A percentile compares a stretch with the other conserved stretches of the same genome.
phyloP scores from a whole-genome alignment of 306 rosid species.

The Phaseolus lunatus region DNA sequence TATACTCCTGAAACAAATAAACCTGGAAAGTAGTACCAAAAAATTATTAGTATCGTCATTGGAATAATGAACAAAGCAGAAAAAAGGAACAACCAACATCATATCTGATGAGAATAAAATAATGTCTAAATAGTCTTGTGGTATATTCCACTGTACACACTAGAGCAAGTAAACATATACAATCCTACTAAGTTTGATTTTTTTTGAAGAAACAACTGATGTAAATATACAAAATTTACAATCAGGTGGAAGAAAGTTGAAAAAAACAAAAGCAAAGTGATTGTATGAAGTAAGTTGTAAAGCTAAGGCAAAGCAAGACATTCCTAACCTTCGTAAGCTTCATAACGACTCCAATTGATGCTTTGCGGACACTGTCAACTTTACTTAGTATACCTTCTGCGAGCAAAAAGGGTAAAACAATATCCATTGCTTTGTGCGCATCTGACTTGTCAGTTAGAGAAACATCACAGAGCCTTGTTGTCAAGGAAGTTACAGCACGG shows the following conservation, averaged over 20 bases:
- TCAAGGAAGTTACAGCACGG: conserved; percentile 73
- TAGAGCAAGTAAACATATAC: conserved; percentile 8
- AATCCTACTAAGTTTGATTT: background rate
- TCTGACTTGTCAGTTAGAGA: conserved; percentile 76
- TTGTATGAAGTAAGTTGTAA: conserved; percentile 25
- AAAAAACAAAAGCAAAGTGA: background rate
- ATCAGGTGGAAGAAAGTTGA: conserved; percentile 1
- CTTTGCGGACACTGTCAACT: conserved; percentile 88
- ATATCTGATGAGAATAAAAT: background rate
- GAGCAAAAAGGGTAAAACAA: conserved; percentile 89
- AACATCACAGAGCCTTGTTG: conserved; percentile 89
- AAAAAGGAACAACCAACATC: conserved; percentile 15
- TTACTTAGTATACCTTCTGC: conserved; percentile 92
- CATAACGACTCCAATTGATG: conserved; percentile 89
- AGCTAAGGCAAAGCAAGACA: conserved; percentile 23
- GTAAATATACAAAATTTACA: conserved; percentile 6
- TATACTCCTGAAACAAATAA: conserved; percentile 1
- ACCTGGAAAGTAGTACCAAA: background rate
- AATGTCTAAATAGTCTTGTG: background rate
- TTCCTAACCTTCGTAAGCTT: conserved; percentile 91
- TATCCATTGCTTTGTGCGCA: conserved; percentile 86
- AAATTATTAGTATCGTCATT: too few relatives aligned
- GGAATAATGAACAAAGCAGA: background rate
- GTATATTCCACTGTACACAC: background rate
- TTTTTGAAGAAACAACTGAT: background rate